Evolutionary conservation across 352 stramenopile genomes (phyloP), one percentile per base, ranked within the genome.

Genomic region (Peronospora farinosa): DNA sequence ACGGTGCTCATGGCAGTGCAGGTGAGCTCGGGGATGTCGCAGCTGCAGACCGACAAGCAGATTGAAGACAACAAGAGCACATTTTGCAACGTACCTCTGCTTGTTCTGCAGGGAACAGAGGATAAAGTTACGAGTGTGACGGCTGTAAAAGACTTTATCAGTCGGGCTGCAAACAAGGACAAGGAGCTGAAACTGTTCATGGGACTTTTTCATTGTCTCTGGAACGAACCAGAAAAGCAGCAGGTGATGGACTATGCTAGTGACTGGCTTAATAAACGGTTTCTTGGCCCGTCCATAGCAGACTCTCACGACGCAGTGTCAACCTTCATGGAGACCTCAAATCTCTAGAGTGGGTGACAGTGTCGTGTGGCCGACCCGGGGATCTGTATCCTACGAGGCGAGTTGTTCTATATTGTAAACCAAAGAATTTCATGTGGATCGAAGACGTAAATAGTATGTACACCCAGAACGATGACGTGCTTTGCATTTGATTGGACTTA

Each of bases 151-250:
- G 43, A 63, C 28, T 89, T 89, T 36, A 69, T 72, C 42, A 47
- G 41, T 5, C 63, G 69, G 11, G 31, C 74, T 17, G 60, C 57
- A 0, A 76, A 44, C 40, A 50, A 28, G 3, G 74, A 87, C 68
- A 89, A 89, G 55, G 58, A 72, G 36, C 65, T 87, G 41, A 72
- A 70, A 52, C 19, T 79, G 11, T 75, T 89, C 27, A 57, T 69
- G 2, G 76, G 65, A 0, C 47, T 70, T 10, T 87, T 65, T 45
- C 76, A 89, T 21, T 65, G 65, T 25, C 53, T 87, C 4, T 85
- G 75, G 49, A 69, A 87, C 32, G 78, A 89, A 46, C 68, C 68
- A 1, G 72, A 87, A 42, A 68, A 71, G 12, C 67, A 84, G 11
- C 42, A 63, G 1, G 75, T 85, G n/a, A 50, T 84, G 16, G 44